phyloP scores from a whole-genome alignment of 768 basidiomycete species.

The Mycena indigotica region DNA sequence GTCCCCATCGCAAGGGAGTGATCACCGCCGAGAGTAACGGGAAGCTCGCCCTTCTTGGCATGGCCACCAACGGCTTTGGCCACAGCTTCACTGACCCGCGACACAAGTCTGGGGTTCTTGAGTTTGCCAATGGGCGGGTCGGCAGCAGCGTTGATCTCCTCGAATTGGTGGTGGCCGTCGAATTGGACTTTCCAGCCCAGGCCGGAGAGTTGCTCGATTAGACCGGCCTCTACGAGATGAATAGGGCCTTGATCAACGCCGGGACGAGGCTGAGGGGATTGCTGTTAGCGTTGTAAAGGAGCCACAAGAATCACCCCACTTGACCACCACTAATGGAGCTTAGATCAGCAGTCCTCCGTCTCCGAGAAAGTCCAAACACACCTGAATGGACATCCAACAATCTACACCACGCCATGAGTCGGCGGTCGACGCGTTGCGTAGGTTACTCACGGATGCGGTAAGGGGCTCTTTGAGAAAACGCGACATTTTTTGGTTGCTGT shows the following conservation, averaged over 20 bases:
- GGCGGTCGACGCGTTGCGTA: conserved; percentile 1
- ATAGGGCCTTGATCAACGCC: conserved; percentile 91
- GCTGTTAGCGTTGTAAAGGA: conserved; percentile 15
- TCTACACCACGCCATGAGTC: conserved; percentile 44
- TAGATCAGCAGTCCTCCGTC: conserved; percentile 1
- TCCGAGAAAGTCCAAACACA: conserved; percentile 38
- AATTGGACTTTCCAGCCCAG: conserved; percentile 91
- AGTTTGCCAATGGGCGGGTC: conserved; percentile 87
- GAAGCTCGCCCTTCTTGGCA: conserved; percentile 76
- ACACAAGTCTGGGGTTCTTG: conserved; percentile 89
- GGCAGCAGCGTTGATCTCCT: conserved; percentile 59
- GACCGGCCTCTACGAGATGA: conserved; percentile 83
- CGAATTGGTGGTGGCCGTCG: conserved; percentile 88
- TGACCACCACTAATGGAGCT: conserved; percentile 58
- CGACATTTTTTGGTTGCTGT: conserved; percentile 20
- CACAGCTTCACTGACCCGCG: conserved; percentile 77
- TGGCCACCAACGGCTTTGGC: conserved; percentile 76
- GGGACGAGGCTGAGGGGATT: conserved; percentile 55
- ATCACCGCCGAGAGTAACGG: conserved; percentile 93
- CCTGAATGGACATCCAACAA: conserved; percentile 97
- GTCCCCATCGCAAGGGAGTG: conserved; percentile 96
- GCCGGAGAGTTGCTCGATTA: conserved; percentile 70
- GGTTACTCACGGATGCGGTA: conserved; percentile 71
- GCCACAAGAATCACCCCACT: conserved; percentile 40
- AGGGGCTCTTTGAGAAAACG: conserved; percentile 67